A percentile compares a stretch with the other conserved stretches of the same genome.
Evolutionary conservation across 2,329 filamentous ascomycete species (phyloP).

Genomic region (Botrytis squamosa): DNA sequence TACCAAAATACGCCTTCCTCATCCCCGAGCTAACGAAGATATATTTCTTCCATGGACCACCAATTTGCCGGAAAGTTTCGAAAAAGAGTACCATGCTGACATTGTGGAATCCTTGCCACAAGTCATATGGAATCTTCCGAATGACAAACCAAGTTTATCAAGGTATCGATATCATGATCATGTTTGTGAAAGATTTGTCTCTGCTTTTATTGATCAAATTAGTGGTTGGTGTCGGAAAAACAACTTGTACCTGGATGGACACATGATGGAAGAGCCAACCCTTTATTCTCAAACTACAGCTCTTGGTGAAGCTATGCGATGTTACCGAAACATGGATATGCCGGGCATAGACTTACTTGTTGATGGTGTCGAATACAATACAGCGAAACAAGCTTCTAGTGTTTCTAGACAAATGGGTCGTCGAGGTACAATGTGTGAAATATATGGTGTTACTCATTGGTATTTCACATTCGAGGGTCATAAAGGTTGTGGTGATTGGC

Average conservation of each 20-base stretch:
- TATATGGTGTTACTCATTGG: constrained; percentile 40
- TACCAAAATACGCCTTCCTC: constrained; percentile 36
- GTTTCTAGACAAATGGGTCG: constrained; percentile 38
- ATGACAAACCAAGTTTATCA: constrained; percentile 31
- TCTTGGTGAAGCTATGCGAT: constrained; percentile 41
- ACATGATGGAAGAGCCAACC: constrained; percentile 41
- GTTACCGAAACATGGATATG: constrained; percentile 38
- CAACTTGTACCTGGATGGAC: constrained; percentile 35
- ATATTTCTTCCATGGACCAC: constrained; percentile 39
- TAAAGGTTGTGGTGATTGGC: constrained; percentile 41
- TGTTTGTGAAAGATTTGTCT: constrained; percentile 39
- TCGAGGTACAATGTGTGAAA: constrained; percentile 37
- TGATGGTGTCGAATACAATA: constrained; percentile 40
- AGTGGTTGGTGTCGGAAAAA: constrained; percentile 37
- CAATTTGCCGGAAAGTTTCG: constrained; percentile 36
- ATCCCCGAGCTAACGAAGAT: constrained; percentile 32
- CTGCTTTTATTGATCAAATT: constrained; percentile 38
- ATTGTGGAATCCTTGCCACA: constrained; percentile 36
- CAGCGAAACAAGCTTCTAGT: constrained; percentile 39
- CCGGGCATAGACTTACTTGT: constrained; percentile 39
- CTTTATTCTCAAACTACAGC: constrained; percentile 38
- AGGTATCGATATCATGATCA: constrained; percentile 40
- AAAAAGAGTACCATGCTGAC: constrained; percentile 31
- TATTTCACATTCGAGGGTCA: constrained; percentile 40
- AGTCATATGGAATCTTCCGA: constrained; percentile 38